phyloP scores from a whole-genome alignment of 805 yeast species.

The Dipodascus albidus region DNA sequence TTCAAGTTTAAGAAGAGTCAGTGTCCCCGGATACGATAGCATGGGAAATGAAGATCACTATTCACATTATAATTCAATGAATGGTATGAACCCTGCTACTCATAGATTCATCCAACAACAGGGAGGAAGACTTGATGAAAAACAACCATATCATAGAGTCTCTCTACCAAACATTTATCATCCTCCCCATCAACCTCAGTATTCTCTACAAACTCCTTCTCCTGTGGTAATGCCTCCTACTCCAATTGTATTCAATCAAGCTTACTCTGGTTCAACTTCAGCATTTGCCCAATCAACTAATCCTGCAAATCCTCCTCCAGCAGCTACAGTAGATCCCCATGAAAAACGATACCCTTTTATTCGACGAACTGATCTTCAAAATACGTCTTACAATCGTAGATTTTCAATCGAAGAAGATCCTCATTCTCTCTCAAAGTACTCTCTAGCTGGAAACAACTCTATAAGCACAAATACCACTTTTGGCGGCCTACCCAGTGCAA shows the following conservation, averaged over 20 bases:
- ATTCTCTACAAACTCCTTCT: too few species aligned
- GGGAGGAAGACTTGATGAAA: not conserved
- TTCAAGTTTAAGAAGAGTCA: not conserved
- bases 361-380: not conserved
- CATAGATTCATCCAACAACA: not conserved
- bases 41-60: not conserved
- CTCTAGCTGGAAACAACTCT: constrained; percentile 8
- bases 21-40: not conserved
- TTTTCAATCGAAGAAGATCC: not conserved
- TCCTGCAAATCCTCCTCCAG: not conserved
- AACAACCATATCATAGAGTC: constrained; percentile 11
- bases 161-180: constrained; percentile 17
- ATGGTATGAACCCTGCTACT: not conserved
- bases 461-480: not conserved
- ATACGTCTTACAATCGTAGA: not conserved
- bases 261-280: not conserved
- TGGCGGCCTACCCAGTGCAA: constrained; percentile 3
- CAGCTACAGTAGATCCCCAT: not conserved
- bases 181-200: constrained; percentile 5
- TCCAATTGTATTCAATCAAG: not conserved
- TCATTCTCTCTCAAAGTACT: constrained; percentile 16
- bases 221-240: not conserved
- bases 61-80: not conserved
- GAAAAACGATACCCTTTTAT: not conserved
- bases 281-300: not conserved